These are phyloP conservation scores for Trypanosoma vivax DNA, from an alignment of 208 protist species.

Conservation along the genomic window DNA sequence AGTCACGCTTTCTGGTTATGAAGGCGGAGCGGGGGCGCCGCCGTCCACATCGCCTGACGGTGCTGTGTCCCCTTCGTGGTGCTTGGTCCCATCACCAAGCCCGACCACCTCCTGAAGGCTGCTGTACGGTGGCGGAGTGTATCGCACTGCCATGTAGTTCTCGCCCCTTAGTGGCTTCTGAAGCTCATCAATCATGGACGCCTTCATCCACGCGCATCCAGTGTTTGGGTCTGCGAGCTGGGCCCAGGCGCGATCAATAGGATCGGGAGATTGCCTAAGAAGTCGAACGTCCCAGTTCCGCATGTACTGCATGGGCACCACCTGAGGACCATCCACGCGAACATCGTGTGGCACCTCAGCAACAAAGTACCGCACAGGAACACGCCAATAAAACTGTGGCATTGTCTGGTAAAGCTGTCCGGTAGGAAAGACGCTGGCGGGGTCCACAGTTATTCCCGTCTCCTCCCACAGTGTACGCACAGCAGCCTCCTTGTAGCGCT, in stretches of 20 bases:
- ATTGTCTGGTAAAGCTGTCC: constrained; percentile 45
- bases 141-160: constrained; percentile 79
- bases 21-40: background rate
- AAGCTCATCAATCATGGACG: constrained; percentile 73
- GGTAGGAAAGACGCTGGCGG: constrained; percentile 56
- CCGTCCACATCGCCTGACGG: constrained; percentile 1
- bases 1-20: background rate
- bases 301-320: constrained; percentile 71
- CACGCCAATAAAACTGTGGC: constrained; percentile 81
- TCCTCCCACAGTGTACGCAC: constrained; percentile 86
- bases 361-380: constrained; percentile 84
- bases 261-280: constrained; percentile 81
- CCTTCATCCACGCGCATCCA: constrained; percentile 82
- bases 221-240: constrained; percentile 72
- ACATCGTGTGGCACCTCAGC: constrained; percentile 81
- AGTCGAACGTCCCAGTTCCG: constrained; percentile 69
- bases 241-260: constrained; percentile 85
- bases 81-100: constrained; percentile 20
- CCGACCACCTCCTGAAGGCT: constrained; percentile 52
- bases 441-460: constrained; percentile 80
- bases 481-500: constrained; percentile 85
- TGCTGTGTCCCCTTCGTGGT: too few relatives aligned
- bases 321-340: constrained; percentile 71
- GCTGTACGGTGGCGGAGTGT: constrained; percentile 82
- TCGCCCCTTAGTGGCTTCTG: constrained; percentile 76